A percentile compares a stretch with the other conserved stretches of the same genome.
phyloP scores from a whole-genome alignment of 495 filamentous ascomycete genomes.

The Aspergillus carlsbadensis region DNA sequence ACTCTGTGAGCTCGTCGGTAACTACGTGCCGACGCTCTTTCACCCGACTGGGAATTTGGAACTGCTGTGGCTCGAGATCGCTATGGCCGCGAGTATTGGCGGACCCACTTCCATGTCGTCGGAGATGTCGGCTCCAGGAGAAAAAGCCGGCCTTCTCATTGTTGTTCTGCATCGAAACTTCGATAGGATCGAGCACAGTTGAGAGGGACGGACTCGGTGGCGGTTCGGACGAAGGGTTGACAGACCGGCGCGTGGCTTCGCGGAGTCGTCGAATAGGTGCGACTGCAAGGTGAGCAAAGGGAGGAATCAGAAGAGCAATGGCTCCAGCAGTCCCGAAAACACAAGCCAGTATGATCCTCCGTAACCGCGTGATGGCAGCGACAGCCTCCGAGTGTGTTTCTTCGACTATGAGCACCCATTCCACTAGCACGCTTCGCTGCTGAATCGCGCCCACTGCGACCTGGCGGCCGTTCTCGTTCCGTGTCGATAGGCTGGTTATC shows the following conservation, averaged over 20 bases:
- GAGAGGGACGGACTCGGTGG: constrained; percentile 25
- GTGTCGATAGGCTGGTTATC: constrained; percentile 61
- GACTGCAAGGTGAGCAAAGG: constrained; percentile 76
- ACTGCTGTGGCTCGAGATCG: constrained; percentile 29
- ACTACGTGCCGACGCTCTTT: constrained; percentile 70
- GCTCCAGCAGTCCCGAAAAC: constrained; percentile 79
- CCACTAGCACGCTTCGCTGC: constrained; percentile 59
- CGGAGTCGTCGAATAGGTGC: constrained; percentile 76
- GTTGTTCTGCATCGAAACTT: neutral
- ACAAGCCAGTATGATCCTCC: constrained; percentile 75
- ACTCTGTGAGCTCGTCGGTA: constrained; percentile 83
- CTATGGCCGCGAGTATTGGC: constrained; percentile 15
- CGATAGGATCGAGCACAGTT: neutral
- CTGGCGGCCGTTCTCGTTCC: constrained; percentile 61
- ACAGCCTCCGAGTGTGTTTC: constrained; percentile 71
- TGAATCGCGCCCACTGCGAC: constrained; percentile 75
- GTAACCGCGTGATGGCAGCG: constrained; percentile 67
- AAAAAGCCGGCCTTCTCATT: constrained; percentile 16
- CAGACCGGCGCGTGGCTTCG: constrained; percentile 73
- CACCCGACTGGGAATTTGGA: constrained; percentile 83
- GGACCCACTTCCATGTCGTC: neutral
- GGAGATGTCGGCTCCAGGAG: constrained; percentile 17
- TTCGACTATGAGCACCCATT: constrained; percentile 83
- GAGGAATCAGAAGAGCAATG: constrained; percentile 65
- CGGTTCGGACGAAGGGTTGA: constrained; percentile 49